Evolutionary conservation across 345 rosid genomes (phyloP), one percentile per base, ranked within the genome.

Genomic region (Populus deltoides): DNA sequence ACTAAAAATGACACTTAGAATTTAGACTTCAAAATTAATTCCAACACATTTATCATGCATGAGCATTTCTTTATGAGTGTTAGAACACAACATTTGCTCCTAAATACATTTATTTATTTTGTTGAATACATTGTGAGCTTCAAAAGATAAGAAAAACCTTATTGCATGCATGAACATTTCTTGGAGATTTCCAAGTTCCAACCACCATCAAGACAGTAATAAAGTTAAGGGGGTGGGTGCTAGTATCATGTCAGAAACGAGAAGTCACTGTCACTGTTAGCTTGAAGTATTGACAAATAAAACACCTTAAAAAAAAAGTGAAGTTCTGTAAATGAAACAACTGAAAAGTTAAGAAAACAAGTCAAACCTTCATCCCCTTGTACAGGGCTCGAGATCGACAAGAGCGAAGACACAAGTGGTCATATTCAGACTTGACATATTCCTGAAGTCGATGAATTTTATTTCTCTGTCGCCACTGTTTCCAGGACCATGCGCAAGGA

Each of bases 401-500:
- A 81, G 99, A 96, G 68, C 99, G 97, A 51, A 96, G 94, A 89
- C 99, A 96, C 66, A 97, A 93, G 85, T 96, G 98, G 77, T 96
- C 99, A 85, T 93, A 96, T 81, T 93, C 94, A 75, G 98, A 91
- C 86, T 93, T 93, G 71, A 96, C 99, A 87, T 85, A 96, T 83
- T 96, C 99, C 85, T 93, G 97, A 83, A 96, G 94, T 68, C 97
- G 92, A 75, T 89, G 97, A 80, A 96, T 83, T 81, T 96, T 96
- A 72, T 86, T 92, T 82, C 92, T 92, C 77, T 90, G 87, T 31
- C 98, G 89, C 98, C 98, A 96, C 73, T 96, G 98, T 81, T 93
- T 92, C 99, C 99, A 96, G 38, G 99, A 96, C 98, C 99, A 96
- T 75, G 99, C 94, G 75, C 93, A 92, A 77, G 99, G 99, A 84